phyloP scores from a whole-genome alignment of 148 eudicot genomes.

The Pharnaceum exiguum region DNA sequence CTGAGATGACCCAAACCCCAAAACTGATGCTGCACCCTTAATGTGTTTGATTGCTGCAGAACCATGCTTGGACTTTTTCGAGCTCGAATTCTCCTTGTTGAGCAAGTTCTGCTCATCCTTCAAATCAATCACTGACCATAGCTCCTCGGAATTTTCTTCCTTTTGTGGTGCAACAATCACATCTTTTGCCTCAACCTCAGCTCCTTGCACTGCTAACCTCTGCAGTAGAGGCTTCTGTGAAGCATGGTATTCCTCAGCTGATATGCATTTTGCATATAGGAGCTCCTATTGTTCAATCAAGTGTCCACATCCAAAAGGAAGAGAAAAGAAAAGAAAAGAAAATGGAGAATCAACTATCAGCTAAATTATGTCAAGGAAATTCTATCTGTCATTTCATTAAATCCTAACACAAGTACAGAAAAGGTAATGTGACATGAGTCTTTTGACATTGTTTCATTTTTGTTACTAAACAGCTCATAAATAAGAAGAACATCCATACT shows the following conservation, averaged over 20 bases:
- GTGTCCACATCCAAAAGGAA: not conserved
- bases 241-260: slow-evolving; percentile 85
- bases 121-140: slow-evolving; percentile 79
- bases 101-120: slow-evolving; percentile 42
- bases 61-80: slow-evolving; percentile 35
- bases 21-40: slow-evolving; percentile 51
- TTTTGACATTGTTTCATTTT: too few species aligned
- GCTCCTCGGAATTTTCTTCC: slow-evolving; percentile 36
- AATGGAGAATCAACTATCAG: not conserved
- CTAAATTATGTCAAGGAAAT: too few species aligned
- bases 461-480: too few species aligned
- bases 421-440: too few species aligned
- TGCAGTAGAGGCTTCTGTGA: slow-evolving; percentile 83
- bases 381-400: too few species aligned
- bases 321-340: not conserved
- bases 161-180: slow-evolving; percentile 41
- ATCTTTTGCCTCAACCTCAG: slow-evolving; percentile 53
- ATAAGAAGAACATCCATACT: too few species aligned
- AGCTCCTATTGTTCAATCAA: slow-evolving; percentile 53
- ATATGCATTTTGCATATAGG: slow-evolving; percentile 72
- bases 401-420: too few species aligned
- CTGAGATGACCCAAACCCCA: slow-evolving; percentile 40
- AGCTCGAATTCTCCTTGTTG: slow-evolving; percentile 27
- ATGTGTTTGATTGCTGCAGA: slow-evolving; percentile 42
- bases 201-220: slow-evolving; percentile 85